Evolutionary conservation across 352 stramenopile species (phyloP), one percentile per base, ranked within the genome.

Genomic region (Pythium inflatum): DNA sequence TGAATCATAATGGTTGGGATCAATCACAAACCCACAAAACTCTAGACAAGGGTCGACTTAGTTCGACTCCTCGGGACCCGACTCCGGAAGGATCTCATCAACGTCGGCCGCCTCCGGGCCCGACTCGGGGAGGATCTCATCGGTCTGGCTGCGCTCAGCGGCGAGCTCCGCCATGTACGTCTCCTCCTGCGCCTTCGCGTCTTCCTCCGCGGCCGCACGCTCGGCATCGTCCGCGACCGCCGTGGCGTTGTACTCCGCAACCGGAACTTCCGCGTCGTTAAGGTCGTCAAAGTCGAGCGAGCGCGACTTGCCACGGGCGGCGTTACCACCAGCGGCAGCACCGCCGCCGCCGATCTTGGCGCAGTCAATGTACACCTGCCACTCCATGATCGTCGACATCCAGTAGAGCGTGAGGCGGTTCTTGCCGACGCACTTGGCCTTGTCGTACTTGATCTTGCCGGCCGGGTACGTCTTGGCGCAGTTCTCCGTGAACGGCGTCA

Each of bases 391-490:
- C 70, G 85, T 80, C 9, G 71, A 73, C 36, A 89, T 66, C 82
- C 82, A 90, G 70, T 83, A 86, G 46, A 85, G 79, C 5, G 75
- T 90, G 77, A 87, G 60, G 0, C 75, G 62, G 27, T 73, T 77
- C 22, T 73, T 77, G 46, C 68, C 61, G 33, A 43, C 68, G 40
- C 78, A 87, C 30, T 75, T 66, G 18, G 76, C 70, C 16, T 65
- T 74, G 54, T 83, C 68, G 57, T 86, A 83, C 31, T 72, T 68
- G 18, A 87, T 66, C 20, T 72, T 75, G 41, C 71, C 68, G 50
- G 68, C 72, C 31, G 62, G 62, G 50, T 80, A 89, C 33, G 66
- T 74, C 45, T 57, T 22, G 5, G 71, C 33, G 48, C 81, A 85
- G 61, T 82, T 75, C 54, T 70, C 77, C 25, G 84, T 65, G 28